Evolutionary conservation across 2,329 filamentous ascomycete species (phyloP), one percentile per base, ranked within the genome.

Genomic region (Epichloe scottii): DNA sequence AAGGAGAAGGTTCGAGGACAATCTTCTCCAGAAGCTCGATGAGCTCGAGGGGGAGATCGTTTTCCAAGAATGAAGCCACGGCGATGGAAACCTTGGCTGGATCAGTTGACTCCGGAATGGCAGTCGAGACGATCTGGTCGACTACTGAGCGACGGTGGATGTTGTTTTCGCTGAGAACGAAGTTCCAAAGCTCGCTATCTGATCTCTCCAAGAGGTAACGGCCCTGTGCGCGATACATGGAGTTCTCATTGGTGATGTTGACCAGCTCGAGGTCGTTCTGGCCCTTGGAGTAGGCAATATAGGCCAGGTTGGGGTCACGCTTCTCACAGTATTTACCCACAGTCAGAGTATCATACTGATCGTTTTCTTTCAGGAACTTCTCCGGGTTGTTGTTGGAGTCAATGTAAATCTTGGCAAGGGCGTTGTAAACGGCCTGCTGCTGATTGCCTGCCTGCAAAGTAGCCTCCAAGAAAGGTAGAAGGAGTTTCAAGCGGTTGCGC

Each of bases 241-340:
- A 84, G 72, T 98, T 98, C 71, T 98, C 94, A 61, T 97, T 98
- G 63, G 93, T 97, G 63, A 98, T 91, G 68, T 87, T 93, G 70
- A 98, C 91, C 51, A 98, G 79, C 71, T 98, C 94, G 34, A 98
- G 72, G 63, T 98, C 93, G 58, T 98, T 98, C 70, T 96, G 88
- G 19, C 93, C 93, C 76, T 98, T 98, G 61, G 84, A 80, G 68
- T 96, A 98, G 55, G 89, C 87, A 64, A 97, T 95, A 70, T 87
- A 95, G 3, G 89, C 91, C 50, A 98, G 75, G 66, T 95, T 95
- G 56, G 93, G 93, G 62, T 98, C 93, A 35, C 93, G 86, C 79
- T 97, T 97, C 75, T 96, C 91, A 66, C 91, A 98, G 75, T 98
- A 98, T 71, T 95, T 96, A 67, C 93, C 93, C 51, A 98, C 88